Base-by-base conservation (phyloP, 169 alveolate species). In the Eimeria praecox region DNA sequence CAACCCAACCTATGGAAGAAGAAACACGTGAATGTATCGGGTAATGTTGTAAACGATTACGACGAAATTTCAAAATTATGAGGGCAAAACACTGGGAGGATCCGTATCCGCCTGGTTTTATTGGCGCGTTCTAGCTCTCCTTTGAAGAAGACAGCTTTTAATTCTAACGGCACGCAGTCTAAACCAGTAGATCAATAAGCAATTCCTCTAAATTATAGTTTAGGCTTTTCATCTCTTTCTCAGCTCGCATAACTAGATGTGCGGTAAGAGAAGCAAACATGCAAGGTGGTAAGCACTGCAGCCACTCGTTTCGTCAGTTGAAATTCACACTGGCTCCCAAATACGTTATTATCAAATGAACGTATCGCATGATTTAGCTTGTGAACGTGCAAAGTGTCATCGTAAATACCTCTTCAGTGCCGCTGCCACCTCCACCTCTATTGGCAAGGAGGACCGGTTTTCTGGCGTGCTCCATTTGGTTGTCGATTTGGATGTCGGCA, bases 401-500 rank as follows among this genome's bases (percentile, higher is more conserved):
- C 27, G 69, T 59, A 4, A 20, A 14, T 59, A 86, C 93, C 59
- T 64, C 82, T 30, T 86, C 93, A 44, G 93, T 30, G 38, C 91
- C 73, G 10, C 62, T 62, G 59, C 92, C 94, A 30, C 88, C 94
- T 14, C 96, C 94, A 6, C 96, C 96, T 0, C 96, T 62, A 27
- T 92, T 92, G 42, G 94, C 94, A 38, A 94, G 92, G n/a, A 94
- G 92, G 35, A 86, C 94, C 18, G 96, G 95, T 62, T 87, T 94
- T 44, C 66, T 66, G 12, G 80, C 95, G 22, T 95, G 96, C 49
- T 97, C 98, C 62, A 97, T 90, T 90, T 98, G 99, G 80, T 97
- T 97, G 87, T 98, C 99, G 77, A 98, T 86, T 62, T 98, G 99
- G 8, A 98, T 97, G 89, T 97, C 98, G 33, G 97, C 96, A 52